Percentiles rank a stretch among this genome's conserved stretches.
Conservation (phyloP, 371 early-diverging fungal species). For the Rhizopus stolonifer region DNA sequence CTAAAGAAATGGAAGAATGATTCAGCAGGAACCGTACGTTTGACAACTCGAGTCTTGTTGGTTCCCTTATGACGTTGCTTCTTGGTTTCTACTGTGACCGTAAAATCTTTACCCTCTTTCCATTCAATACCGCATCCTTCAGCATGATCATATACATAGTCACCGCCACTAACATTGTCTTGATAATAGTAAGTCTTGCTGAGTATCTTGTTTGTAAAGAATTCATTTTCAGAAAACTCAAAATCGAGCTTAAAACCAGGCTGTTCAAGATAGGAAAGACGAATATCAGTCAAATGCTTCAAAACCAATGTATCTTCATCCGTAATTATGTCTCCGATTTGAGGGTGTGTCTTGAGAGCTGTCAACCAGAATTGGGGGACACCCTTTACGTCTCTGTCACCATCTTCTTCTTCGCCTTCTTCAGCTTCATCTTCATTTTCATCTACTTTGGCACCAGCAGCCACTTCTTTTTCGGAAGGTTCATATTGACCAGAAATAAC, state of each 20-base stretch:
- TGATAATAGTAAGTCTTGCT: slow-evolving; percentile 90
- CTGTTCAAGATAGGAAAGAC: slow-evolving; percentile 78
- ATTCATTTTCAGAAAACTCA: slow-evolving; percentile 86
- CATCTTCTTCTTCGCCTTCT: slow-evolving; percentile 40
- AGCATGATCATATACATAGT: slow-evolving; percentile 87
- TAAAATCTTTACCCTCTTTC: slow-evolving; percentile 95
- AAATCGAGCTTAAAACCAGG: slow-evolving; percentile 93
- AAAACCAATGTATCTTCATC: slow-evolving; percentile 86
- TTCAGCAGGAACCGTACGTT: slow-evolving; percentile 90
- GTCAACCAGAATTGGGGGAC: slow-evolving; percentile 95
- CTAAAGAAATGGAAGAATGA: slow-evolving; percentile 96
- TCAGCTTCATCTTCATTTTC: slow-evolving; percentile 42
- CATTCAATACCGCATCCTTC: slow-evolving; percentile 89
- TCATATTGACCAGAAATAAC: slow-evolving; percentile 79
- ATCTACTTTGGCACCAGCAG: slow-evolving; percentile 55
- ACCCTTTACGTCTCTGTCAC: slow-evolving; percentile 49
- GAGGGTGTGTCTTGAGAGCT: slow-evolving; percentile 81
- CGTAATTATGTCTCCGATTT: slow-evolving; percentile 79
- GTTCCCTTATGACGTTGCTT: slow-evolving; percentile 98
- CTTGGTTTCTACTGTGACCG: slow-evolving; percentile 89
- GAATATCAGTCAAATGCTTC: slow-evolving; percentile 83
- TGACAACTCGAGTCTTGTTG: slow-evolving; percentile 97
- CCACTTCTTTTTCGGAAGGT: slow-evolving; percentile 85
- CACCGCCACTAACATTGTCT: slow-evolving; percentile 70
- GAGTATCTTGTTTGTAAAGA: slow-evolving; percentile 82